A percentile compares a stretch with the other conserved stretches of the same genome.
These are phyloP conservation scores for Monascus ruber DNA, from an alignment of 2,329 filamentous ascomycete genomes.

Conservation along the genomic window DNA sequence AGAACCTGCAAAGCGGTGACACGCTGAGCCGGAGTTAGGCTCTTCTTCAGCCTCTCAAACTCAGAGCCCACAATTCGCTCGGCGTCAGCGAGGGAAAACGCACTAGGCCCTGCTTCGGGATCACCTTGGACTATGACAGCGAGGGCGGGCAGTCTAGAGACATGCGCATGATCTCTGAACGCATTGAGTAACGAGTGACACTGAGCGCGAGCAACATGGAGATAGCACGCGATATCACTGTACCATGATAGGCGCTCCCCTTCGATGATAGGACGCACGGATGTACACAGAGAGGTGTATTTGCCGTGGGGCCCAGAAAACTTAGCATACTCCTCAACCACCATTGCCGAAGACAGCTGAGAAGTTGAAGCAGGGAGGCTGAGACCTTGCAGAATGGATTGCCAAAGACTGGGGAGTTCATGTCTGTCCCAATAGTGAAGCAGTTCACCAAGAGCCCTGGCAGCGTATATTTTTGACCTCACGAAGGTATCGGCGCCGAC, in stretches of 20 bases:
- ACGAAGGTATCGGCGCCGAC: conserved; percentile 83
- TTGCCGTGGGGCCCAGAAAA: conserved; percentile 24
- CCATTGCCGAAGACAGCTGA: conserved; percentile 69
- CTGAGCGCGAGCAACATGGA: conserved; percentile 81
- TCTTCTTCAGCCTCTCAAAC: conserved; percentile 77
- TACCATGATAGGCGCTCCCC: conserved; percentile 72
- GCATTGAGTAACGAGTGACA: conserved; percentile 82
- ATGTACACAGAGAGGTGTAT: conserved; percentile 36
- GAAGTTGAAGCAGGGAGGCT: conserved; percentile 69
- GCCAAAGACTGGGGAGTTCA: conserved; percentile 39
- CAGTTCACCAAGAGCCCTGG: conserved; percentile 72
- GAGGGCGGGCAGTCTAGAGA: conserved; percentile 65
- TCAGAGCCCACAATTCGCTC: conserved; percentile 79
- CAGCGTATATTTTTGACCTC: conserved; percentile 77
- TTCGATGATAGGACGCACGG: conserved; percentile 67
- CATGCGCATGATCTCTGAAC: conserved; percentile 83
- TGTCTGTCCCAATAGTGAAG: conserved; percentile 63
- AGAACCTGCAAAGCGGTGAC: conserved; percentile 72
- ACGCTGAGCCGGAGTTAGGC: conserved; percentile 77
- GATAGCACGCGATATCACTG: conserved; percentile 76
- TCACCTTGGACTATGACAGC: conserved; percentile 93
- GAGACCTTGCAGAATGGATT: conserved; percentile 59
- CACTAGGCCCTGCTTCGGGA: conserved; percentile 76
- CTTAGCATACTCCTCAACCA: conserved; percentile 80
- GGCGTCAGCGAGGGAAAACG: conserved; percentile 78